Evolutionary conservation across 2,329 filamentous ascomycete genomes (phyloP).

Genomic region (Colletotrichum eleusines): DNA sequence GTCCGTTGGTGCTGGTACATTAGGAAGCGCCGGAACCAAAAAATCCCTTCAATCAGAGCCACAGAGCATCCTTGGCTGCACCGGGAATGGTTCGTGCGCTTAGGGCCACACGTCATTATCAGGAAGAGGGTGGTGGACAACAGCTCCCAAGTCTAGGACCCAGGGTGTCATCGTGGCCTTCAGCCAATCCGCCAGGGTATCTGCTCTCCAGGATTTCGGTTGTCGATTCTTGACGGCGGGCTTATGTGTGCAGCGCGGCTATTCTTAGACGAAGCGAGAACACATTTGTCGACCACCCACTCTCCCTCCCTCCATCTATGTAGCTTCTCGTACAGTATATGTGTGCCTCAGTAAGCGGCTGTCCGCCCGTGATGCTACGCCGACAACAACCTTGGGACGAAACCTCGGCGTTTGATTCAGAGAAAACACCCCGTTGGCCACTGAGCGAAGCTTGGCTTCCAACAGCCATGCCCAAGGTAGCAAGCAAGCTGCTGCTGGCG

Average conservation of each 20-base stretch:
- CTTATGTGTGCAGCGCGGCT: conserved; percentile 33
- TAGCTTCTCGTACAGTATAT: background rate
- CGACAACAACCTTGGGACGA: conserved; percentile 24
- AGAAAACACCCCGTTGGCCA: conserved; percentile 13
- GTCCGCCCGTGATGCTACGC: conserved; percentile 34
- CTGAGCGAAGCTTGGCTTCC: conserved; percentile 1
- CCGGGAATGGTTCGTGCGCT: conserved; percentile 33
- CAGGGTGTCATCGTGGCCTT: conserved; percentile 38
- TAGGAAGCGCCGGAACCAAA: conserved; percentile 41
- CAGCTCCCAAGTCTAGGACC: conserved; percentile 34
- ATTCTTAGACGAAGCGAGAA: conserved; percentile 37
- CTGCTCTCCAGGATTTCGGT: conserved; percentile 42
- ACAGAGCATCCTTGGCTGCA: conserved; percentile 19
- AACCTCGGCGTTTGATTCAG: conserved; percentile 28
- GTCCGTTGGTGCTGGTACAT: conserved; percentile 34
- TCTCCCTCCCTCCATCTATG: background rate
- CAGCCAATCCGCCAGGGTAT: conserved; percentile 32
- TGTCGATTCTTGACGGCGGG: conserved; percentile 27
- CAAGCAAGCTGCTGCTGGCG: background rate
- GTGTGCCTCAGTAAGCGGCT: conserved; percentile 24
- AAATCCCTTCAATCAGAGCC: conserved; percentile 43
- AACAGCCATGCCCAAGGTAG: background rate
- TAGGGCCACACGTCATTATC: conserved; percentile 27
- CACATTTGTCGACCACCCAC: background rate
- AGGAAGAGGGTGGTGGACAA: conserved; percentile 6